Evolutionary conservation across 1,284 basidiomycete genomes (phyloP), one percentile per base, ranked within the genome.

Genomic region (Phellinidium pouzarii): DNA sequence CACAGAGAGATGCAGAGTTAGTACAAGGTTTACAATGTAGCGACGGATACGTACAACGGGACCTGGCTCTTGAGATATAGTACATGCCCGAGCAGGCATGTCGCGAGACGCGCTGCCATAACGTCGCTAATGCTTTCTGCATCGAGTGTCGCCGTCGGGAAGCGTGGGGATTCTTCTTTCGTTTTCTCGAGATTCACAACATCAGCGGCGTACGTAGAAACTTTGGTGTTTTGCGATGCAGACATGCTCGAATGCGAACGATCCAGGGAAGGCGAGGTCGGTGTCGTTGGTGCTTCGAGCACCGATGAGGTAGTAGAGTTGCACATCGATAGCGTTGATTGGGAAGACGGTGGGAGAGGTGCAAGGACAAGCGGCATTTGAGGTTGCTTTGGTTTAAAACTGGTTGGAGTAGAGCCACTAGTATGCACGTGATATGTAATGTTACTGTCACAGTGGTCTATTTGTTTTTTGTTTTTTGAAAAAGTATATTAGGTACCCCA

Each of bases 11-110:
- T 40, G 26, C 50, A 43, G 22, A 31, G 25, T 36, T 25, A 45
- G n/a, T 19, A 37, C 48, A 20, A 11, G 0, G 29, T 17, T 34
- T 17, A 22, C 19, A 37, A 19, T 51, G 37, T 40, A 37, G 19
- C 26, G 1, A 44, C 22, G 14, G 29, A 14, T 3, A 75, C 85
- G 65, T 59, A 88, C 86, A 89, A 79, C 2, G 86, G 87, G 0
- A 87, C 70, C 60, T 89, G 86, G 56, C 75, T 81, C 63, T 89
- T 89, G 48, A 87, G 68, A 62, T 84, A 89, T 14, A 89, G 64
- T 0, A 86, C 71, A 61, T 88, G 83, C 0, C 78, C 78, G 0
- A 89, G 67, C 14, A 87, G 64, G 54, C 75, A 77, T 12, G 71
- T 69, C 3, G 83, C 77, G 2, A 88, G 73, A 19, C 73, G 73